Evolutionary conservation across 1,284 basidiomycete genomes (phyloP), one percentile per base, ranked within the genome.

Genomic region (Pseudozyma pruni): DNA sequence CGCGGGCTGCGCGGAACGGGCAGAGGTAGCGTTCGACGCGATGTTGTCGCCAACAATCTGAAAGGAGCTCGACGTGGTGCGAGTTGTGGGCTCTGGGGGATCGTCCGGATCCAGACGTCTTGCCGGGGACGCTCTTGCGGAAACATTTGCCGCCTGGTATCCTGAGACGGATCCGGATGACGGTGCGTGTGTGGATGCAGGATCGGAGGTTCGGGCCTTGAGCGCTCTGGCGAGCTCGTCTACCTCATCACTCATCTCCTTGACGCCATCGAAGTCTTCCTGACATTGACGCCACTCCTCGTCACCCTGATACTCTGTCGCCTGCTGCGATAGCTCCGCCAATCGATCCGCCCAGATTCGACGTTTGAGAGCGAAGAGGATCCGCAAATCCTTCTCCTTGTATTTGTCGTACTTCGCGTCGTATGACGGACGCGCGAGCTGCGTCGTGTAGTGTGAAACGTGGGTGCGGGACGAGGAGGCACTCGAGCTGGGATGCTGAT

Each of bases 31-130:
- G 7, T 41, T 42, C 9, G 42, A 14, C 10, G 39, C 42, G 16
- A 58, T 49, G 14, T 47, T 62, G 34, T 59, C 59, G 31, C 66
- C 66, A 1, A 63, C 45, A 20, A 63, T 46, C 41, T 69, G 59
- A n/a, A 58, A 69, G 0, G 66, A 69, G 42, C 22, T 58, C 6
- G 59, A 69, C 1, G 35, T 25, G 11, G 50, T 39, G 5, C 58
- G 44, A 10, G 42, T 14, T 8, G 47, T 27, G 5, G 42, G 8
- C 3, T 32, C 25, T 7, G 42, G 23, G 2, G 37, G 3, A 14
- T 33, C 16, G 11, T 20, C 16, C 0, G 31, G 14, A 22, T 22
- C 44, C 2, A 11, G 6, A 7, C 34, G 47, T 17, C 35, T 19
- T 1, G 29, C 25, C n/a, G 34, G 45, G 4, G 32, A 16, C 4